Evolutionary conservation across 2,329 filamentous ascomycete genomes (phyloP).

Genomic region (Fusarium longipes): DNA sequence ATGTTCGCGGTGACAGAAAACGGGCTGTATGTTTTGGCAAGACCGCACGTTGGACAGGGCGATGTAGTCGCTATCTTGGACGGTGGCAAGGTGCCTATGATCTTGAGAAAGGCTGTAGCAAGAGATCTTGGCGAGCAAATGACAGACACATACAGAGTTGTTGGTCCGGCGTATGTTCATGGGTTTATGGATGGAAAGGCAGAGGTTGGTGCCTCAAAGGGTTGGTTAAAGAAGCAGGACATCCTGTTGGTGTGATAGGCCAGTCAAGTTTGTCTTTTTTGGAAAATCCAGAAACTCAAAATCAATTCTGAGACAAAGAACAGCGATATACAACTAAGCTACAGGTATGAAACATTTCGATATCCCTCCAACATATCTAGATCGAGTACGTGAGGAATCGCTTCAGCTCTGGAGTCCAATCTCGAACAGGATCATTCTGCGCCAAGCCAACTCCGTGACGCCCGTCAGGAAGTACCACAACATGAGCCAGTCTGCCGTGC

Average conservation of each 20-base stretch:
- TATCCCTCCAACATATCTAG: background rate
- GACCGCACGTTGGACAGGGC: background rate
- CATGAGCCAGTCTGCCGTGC: conserved; percentile 8
- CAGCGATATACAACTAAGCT: too few relatives aligned
- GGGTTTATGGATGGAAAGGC: conserved; percentile 31
- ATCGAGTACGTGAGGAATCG: conserved; percentile 35
- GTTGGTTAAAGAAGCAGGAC: conserved; percentile 15
- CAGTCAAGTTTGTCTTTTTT: background rate
- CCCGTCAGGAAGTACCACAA: conserved; percentile 27
- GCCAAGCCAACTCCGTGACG: conserved; percentile 26
- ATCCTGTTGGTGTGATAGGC: background rate
- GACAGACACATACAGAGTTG: background rate
- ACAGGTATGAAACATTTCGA: too few relatives aligned
- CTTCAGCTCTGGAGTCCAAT: conserved; percentile 33
- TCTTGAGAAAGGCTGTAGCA: background rate
- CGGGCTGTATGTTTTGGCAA: conserved; percentile 7
- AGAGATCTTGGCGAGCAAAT: accelerated
- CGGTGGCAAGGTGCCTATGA: conserved; percentile 24
- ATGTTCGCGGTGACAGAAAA: conserved; percentile 7
- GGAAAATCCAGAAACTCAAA: too few relatives aligned
- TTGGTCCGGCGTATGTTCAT: conserved; percentile 24
- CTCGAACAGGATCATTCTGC: conserved; percentile 20
- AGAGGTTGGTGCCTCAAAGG: background rate
- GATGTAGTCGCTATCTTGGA: conserved; percentile 23
- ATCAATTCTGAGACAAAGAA: too few relatives aligned